These are phyloP conservation scores for Hondaea fermentalgiana DNA, from an alignment of 108 stramenopile genomes.

Conservation along the genomic window DNA sequence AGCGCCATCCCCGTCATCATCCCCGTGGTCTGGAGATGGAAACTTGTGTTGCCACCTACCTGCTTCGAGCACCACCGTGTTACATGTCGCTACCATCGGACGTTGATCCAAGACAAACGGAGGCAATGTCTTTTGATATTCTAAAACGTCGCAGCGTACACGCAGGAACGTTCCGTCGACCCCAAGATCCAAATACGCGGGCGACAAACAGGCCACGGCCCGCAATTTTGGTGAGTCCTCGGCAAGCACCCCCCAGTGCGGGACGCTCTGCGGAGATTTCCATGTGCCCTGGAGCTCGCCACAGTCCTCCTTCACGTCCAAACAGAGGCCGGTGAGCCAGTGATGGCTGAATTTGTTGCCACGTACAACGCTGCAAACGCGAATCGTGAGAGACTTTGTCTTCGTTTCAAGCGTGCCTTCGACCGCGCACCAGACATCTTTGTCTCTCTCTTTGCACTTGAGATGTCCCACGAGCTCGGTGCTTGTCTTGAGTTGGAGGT, in stretches of 20 bases:
- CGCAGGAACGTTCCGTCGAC: neutral
- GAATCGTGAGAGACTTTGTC: neutral
- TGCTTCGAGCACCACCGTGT: neutral
- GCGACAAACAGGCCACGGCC: neutral
- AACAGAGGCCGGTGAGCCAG: neutral
- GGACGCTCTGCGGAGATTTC: neutral
- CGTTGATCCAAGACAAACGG: neutral
- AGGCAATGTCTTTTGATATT: neutral
- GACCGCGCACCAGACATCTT: neutral
- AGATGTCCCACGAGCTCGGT: neutral
- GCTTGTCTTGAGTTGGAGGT: neutral
- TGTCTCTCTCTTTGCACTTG: neutral
- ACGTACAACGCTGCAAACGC: neutral
- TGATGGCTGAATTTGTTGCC: neutral
- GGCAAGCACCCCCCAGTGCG: neutral
- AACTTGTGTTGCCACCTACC: neutral
- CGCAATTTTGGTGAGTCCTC: neutral
- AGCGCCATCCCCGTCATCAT: neutral
- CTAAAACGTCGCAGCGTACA: neutral
- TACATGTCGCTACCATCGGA: neutral
- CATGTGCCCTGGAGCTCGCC: neutral
- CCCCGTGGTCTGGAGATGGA: neutral
- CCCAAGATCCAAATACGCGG: neutral
- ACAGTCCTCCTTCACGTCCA: neutral
- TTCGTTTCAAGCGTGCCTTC: neutral